Evolutionary conservation across 495 filamentous ascomycete genomes (phyloP), one percentile per base, ranked within the genome.

Genomic region (Chaetomidium leptoderma): DNA sequence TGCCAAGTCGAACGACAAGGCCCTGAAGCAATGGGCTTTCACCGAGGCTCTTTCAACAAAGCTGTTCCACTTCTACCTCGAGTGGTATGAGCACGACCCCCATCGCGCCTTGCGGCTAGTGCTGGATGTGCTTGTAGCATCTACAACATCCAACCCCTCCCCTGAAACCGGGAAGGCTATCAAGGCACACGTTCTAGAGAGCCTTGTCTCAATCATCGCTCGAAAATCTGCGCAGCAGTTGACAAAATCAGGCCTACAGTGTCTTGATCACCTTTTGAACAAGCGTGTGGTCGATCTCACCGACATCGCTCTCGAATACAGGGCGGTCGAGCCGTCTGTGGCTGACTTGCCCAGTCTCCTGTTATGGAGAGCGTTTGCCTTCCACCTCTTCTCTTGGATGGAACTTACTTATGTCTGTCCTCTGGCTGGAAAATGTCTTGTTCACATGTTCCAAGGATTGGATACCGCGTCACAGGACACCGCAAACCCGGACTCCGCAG

Each of bases 21-120:
- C 55, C 0, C 26, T 83, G 39, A 66, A 61, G 59, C 55, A 62
- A 35, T 76, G 76, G 66, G 76, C 76, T 10, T 81, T 81, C 29
- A 78, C 78, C 14, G 65, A 81, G 23, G 62, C 66, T 16, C 76
- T 78, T 10, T 88, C 85, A 72, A 62, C 77, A 13, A 72, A 75
- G 42, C 67, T 88, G 4, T 89, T 93, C 65, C 72, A 84, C 14
- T 82, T 88, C 48, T 92, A 84, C 61, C 73, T 95, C 58, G 78
- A 84, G 55, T 86, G 83, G 72, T 90, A 83, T 59, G 87, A 92
- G 60, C 81, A 84, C 61, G 81, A 86, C 35, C 86, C 86, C 57
- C 79, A 86, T 26, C 86, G 90, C 51, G 85, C 88, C 29, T 80
- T 91, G 79, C 84, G 85, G 65, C 86, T 90, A 60, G 76, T 92